A percentile compares a stretch with the other conserved stretches of the same genome.
Conservation (phyloP, 2,329 filamentous ascomycete genomes). For the Salinomyces thailandicus region DNA sequence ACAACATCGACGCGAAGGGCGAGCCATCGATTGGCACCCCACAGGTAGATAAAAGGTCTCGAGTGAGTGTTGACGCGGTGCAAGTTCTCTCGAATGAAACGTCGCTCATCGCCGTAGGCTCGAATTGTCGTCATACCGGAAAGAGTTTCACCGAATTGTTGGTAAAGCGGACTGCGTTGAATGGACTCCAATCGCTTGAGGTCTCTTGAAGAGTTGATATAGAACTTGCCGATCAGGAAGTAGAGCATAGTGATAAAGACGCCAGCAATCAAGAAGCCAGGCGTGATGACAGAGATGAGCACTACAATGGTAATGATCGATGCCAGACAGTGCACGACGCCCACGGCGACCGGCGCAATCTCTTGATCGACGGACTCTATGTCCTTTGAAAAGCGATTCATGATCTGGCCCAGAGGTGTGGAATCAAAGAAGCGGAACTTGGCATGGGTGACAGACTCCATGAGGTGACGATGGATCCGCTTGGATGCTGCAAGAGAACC, state of each 20-base stretch:
- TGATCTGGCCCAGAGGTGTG: slow-evolving; percentile 87
- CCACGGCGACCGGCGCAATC: slow-evolving; percentile 82
- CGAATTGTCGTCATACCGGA: slow-evolving; percentile 93
- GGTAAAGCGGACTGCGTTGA: slow-evolving; percentile 87
- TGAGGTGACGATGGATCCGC: slow-evolving; percentile 68
- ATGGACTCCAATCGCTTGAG: slow-evolving; percentile 91
- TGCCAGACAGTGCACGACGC: slow-evolving; percentile 55
- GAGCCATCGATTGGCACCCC: slow-evolving; percentile 95
- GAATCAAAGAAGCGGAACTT: slow-evolving; percentile 98
- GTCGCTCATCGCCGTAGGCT: slow-evolving; percentile 85
- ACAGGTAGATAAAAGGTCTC: slow-evolving; percentile 89
- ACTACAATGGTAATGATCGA: slow-evolving; percentile 74
- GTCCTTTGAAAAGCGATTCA: slow-evolving; percentile 98
- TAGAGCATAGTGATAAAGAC: slow-evolving; percentile 78
- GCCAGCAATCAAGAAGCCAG: slow-evolving; percentile 78
- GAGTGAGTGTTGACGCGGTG: slow-evolving; percentile 79
- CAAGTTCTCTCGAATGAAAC: slow-evolving; percentile 89
- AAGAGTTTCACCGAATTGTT: slow-evolving; percentile 94
- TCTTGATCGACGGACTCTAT: slow-evolving; percentile 92
- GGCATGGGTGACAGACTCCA: slow-evolving; percentile 70
- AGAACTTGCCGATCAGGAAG: slow-evolving; percentile 72
- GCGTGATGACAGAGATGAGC: slow-evolving; percentile 80
- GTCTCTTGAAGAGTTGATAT: slow-evolving; percentile 85
- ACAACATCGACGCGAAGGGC: slow-evolving; percentile 83
- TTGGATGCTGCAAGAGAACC: slow-evolving; percentile 82